A percentile compares a stretch with the other conserved stretches of the same genome.
These are phyloP conservation scores for Achaetomiella virescens DNA, from an alignment of 495 filamentous ascomycete genomes.

Conservation along the genomic window DNA sequence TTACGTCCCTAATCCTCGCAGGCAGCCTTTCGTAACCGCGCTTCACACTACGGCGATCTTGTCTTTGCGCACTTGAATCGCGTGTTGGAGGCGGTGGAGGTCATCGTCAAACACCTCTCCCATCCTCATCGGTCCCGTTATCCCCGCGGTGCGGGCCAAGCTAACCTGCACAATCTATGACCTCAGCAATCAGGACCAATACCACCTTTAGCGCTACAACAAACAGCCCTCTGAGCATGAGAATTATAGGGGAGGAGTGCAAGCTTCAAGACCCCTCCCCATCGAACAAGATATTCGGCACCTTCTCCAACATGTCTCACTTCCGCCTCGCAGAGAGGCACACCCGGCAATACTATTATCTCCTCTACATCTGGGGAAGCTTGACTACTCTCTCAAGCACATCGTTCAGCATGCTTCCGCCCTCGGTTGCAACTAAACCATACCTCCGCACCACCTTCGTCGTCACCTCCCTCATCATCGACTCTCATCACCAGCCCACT, in stretches of 20 bases:
- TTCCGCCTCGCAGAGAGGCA: neutral
- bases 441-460: constrained; percentile 13
- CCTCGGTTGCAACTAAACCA: constrained; percentile 20
- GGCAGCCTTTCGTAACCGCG: constrained; percentile 10
- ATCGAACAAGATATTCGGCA: neutral
- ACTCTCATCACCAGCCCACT: neutral
- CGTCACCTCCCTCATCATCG: constrained; percentile 16
- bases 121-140: constrained; percentile 4
- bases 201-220: constrained; percentile 1
- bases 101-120: neutral
- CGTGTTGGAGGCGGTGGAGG: too few species aligned
- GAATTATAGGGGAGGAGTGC: constrained; percentile 4
- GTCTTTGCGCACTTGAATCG: constrained; percentile 12
- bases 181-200: constrained; percentile 8
- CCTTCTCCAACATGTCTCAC: constrained; percentile 3
- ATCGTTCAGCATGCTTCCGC: constrained; percentile 5
- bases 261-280: neutral
- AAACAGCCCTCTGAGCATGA: neutral
- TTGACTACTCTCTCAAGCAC: constrained; percentile 2
- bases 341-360: constrained; percentile 2
- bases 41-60: constrained; percentile 12
- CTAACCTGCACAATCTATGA: constrained; percentile 9
- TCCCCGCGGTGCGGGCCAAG: constrained; percentile 11
- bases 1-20: constrained; percentile 9
- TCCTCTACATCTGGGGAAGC: constrained; percentile 18